phyloP scores from a whole-genome alignment of 2,329 filamentous ascomycete genomes.

The Cladosporium sp. region DNA sequence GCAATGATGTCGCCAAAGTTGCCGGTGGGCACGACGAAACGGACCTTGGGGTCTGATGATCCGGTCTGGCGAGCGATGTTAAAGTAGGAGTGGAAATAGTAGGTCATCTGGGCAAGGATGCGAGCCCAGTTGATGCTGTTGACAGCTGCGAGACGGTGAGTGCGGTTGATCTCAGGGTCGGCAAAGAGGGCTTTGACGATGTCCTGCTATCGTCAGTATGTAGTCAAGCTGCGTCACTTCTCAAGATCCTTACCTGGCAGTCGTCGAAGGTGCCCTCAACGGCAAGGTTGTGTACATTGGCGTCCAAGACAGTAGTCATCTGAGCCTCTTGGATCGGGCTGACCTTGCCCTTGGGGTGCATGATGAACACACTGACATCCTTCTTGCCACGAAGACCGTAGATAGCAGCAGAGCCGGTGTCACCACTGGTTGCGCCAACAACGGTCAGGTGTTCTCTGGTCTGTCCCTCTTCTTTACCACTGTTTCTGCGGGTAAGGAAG shows the following conservation, averaged over 20 bases:
- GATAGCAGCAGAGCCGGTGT: constrained; percentile 91
- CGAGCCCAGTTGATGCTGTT: constrained; percentile 97
- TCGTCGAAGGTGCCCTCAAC: constrained; percentile 93
- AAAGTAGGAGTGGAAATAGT: constrained; percentile 97
- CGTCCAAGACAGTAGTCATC: constrained; percentile 90
- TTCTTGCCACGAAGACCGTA: constrained; percentile 94
- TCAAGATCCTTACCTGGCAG: constrained; percentile 63
- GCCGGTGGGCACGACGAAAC: constrained; percentile 88
- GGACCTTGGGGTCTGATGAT: constrained; percentile 65
- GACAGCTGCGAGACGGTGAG: constrained; percentile 81
- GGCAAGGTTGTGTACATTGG: constrained; percentile 88
- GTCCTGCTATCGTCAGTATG: constrained; percentile 49
- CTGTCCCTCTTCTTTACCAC: constrained; percentile 59
- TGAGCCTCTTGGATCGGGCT: constrained; percentile 92
- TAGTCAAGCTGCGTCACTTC: neutral
- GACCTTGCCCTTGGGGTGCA: constrained; percentile 86
- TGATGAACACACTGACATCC: constrained; percentile 93
- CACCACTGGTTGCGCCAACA: constrained; percentile 80
- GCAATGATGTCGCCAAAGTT: constrained; percentile 96
- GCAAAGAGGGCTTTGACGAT: constrained; percentile 91
- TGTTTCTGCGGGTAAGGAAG: constrained; percentile 71
- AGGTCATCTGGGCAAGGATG: constrained; percentile 93
- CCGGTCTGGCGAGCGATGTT: constrained; percentile 59
- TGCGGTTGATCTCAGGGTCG: constrained; percentile 77
- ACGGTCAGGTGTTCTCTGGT: constrained; percentile 79